phyloP scores from a whole-genome alignment of 495 filamentous ascomycete genomes.

The Penicillium silybi region DNA sequence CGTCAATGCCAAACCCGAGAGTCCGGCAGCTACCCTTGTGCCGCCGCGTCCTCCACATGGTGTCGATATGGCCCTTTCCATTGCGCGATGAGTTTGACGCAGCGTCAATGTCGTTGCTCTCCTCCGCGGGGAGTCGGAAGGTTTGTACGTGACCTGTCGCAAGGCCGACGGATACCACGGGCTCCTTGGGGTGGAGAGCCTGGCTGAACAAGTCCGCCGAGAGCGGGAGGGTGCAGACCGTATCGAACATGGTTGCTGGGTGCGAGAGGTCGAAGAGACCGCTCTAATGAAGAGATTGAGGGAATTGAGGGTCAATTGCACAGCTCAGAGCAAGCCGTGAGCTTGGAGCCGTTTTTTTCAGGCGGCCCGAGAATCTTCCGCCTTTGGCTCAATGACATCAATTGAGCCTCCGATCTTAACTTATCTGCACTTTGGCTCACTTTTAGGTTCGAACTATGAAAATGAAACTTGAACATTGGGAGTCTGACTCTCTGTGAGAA shows the following conservation, averaged over 20 bases:
- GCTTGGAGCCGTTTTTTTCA: conserved; percentile 17
- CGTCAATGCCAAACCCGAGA: conserved; percentile 73
- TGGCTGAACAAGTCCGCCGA: conserved; percentile 85
- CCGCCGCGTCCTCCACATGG: conserved; percentile 77
- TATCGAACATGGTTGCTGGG: conserved; percentile 64
- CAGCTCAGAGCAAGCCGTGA: neutral
- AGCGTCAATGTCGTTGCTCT: conserved; percentile 43
- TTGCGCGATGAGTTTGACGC: conserved; percentile 43
- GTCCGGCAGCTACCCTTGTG: conserved; percentile 90
- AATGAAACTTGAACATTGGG: neutral
- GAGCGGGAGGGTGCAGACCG: conserved; percentile 83
- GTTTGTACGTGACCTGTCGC: conserved; percentile 82
- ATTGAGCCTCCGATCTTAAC: neutral
- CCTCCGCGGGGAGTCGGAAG: conserved; percentile 66
- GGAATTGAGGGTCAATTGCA: neutral
- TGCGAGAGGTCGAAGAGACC: neutral
- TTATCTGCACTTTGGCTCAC: no score
- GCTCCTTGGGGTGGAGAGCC: conserved; percentile 76
- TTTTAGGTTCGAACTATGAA: neutral
- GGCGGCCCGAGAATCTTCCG: conserved; percentile 18
- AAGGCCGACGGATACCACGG: conserved; percentile 81
- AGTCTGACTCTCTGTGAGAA: neutral
- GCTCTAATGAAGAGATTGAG: neutral
- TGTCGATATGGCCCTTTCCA: conserved; percentile 74
- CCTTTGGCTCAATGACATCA: neutral